Evolutionary conservation across 352 stramenopile genomes (phyloP), one percentile per base, ranked within the genome.

Genomic region (Pythium rhizo-oryzae): DNA sequence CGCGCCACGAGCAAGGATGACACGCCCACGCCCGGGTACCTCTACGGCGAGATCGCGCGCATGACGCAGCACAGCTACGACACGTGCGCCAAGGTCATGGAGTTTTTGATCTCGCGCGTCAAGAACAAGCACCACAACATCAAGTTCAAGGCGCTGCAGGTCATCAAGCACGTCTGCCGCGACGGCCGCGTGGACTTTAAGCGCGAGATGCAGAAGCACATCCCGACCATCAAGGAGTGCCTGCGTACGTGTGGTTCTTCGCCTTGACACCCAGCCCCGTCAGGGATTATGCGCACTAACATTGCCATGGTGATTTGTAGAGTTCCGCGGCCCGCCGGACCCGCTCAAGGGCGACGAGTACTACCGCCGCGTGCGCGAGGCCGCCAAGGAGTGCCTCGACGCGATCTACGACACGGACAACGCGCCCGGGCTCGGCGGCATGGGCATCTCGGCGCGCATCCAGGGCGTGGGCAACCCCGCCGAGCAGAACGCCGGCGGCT

Each of bases 101-200:
- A 95, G 30, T 98, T 94, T 72, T 82, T 99, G 50, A 91, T 97
- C 52, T 84, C 80, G 39, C 90, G 94, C 62, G 85, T 98, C 55
- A 90, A 94, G 76, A 98, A 98, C 74, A 97, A 97, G 74, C 97
- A 99, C 77, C 88, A 95, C 73, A 98, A 97, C 69, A 82, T 98
- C 71, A 98, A 98, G 78, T 94, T 83, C 72, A 99, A 99, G 80
- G 91, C 87, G 55, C 82, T 98, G 33, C 85, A 97, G 67, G 91
- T 98, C 37, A 97, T 97, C 74, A 98, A 98, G 75, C 89, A 97
- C 71, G 88, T 97, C 46, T 97, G 91, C 60, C 85, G 90, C 52
- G 87, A 94, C 46, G 92, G 91, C 51, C 83, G 91, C 70, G 77
- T 91, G 9, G 91, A 97, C 59, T 98, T 98, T 63, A 96, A 96